These are phyloP conservation scores for Corchorus capsularis DNA, from an alignment of 345 rosid genomes.

Conservation along the genomic window DNA sequence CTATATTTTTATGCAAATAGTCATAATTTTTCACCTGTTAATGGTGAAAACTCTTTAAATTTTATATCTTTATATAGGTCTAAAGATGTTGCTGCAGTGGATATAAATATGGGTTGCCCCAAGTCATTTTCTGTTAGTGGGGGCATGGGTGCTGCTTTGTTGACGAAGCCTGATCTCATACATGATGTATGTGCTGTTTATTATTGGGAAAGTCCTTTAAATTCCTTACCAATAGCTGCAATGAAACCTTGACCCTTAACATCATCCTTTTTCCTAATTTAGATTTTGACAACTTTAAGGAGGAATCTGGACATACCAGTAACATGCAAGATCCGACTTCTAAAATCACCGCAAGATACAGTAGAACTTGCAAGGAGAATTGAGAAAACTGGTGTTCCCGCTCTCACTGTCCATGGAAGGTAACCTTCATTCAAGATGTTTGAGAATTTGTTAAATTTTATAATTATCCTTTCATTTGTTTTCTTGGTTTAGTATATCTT, in stretches of 20 bases:
- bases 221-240: slow-evolving; percentile 7
- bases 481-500: slow-evolving; percentile 19
- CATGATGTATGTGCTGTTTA: slow-evolving; percentile 60
- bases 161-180: slow-evolving; percentile 80
- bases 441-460: slow-evolving; percentile 4
- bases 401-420: slow-evolving; percentile 98
- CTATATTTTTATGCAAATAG: background rate
- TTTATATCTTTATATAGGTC: slow-evolving; percentile 49
- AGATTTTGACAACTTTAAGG: slow-evolving; percentile 83
- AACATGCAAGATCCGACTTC: slow-evolving; percentile 87
- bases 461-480: slow-evolving; percentile 10
- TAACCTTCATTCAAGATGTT: slow-evolving; percentile 24
- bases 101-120: slow-evolving; percentile 97
- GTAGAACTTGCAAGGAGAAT: slow-evolving; percentile 91
- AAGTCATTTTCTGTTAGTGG: slow-evolving; percentile 89
- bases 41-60: background rate
- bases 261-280: slow-evolving; percentile 16
- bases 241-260: slow-evolving; percentile 2
- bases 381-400: slow-evolving; percentile 90
- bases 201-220: slow-evolving; percentile 5
- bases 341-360: slow-evolving; percentile 73
- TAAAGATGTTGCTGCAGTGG: slow-evolving; percentile 82
- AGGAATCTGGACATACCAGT: slow-evolving; percentile 81
- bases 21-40: background rate
- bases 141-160: slow-evolving; percentile 97